Conservation (phyloP, 768 basidiomycete species). For the Boletus rubropictus region DNA sequence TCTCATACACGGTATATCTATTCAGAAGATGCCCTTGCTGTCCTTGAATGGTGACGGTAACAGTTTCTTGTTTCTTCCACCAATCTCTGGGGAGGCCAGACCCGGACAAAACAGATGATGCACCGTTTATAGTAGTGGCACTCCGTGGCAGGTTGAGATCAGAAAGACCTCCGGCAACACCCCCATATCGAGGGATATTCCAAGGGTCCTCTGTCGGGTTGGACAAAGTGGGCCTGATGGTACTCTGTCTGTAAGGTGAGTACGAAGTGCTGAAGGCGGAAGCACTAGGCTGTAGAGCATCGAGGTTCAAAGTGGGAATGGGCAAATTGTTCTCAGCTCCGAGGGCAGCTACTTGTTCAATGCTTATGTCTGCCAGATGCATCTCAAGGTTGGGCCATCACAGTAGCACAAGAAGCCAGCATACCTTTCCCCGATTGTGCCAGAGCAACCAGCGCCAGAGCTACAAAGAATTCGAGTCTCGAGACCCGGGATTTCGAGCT, state of each 20-base stretch:
- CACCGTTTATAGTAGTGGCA: conserved; percentile 34
- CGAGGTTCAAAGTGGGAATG: conserved; percentile 63
- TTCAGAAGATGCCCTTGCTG: conserved; percentile 92
- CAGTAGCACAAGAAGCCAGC: conserved; percentile 6
- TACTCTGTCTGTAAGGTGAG: conserved; percentile 41
- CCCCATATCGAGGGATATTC: conserved; percentile 37
- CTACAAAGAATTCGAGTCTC: conserved; percentile 87
- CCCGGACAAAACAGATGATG: conserved; percentile 57
- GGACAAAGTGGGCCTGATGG: conserved; percentile 41
- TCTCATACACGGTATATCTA: conserved; percentile 79
- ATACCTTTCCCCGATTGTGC: conserved; percentile 78
- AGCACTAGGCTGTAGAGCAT: conserved; percentile 46
- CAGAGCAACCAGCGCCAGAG: conserved; percentile 79
- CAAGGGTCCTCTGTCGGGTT: conserved; percentile 66
- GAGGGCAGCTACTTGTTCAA: conserved; percentile 74
- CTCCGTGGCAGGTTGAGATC: conserved; percentile 24
- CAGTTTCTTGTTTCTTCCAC: conserved; percentile 80
- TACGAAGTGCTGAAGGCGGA: conserved; percentile 44
- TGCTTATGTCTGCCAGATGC: conserved; percentile 55
- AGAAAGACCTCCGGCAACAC: conserved; percentile 29
- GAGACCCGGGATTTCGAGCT: conserved; percentile 77
- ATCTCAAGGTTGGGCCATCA: background rate
- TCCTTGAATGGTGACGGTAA: conserved; percentile 68
- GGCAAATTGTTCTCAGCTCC: conserved; percentile 77
- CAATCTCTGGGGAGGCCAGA: conserved; percentile 73